Evolutionary conservation across 148 eudicot genomes (phyloP), one percentile per base, ranked within the genome.

Genomic region (Chenopodium quinoa): DNA sequence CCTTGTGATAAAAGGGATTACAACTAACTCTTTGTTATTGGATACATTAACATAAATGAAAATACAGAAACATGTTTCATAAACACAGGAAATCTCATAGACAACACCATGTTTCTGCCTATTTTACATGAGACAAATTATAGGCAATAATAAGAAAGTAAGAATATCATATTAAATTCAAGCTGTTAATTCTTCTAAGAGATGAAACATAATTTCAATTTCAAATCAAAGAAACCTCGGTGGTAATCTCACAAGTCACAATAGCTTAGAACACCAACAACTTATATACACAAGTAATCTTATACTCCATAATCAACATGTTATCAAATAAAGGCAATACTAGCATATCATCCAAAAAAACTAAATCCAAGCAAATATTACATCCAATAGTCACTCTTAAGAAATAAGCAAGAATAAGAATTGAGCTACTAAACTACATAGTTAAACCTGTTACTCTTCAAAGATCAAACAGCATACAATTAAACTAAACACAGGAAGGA

Each of bases 241-340:
- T 56, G 1, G 1, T 4, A 17, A 4, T 17, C 22, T 14, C 17
- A 56, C 17, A 56, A 66, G 47, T 14, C 17, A 56, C 17, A 56
- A 66, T 64, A 20, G 31, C n/a, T 22, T 52, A 23, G 52, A 60
- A 7, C 78, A 46, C 73, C 78, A 81, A 64, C 78, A 22, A 56
- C 1, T 74, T 7, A 52, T 74, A 50, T 9, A 34, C 78, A 50
- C 17, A 29, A 40, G 77, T 44, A 17, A 71, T 71, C 73, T 12
- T 11, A 69, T 69, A 13, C 7, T 70, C 17, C 47, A 69, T 69
- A 13, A 19, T 70, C 17, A 70, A 37, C 25, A 71, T 40, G 27
- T 31, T 19, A 34, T 1, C 46, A 69, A 69, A 32, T 69, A 46
- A 69, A 69, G 46, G 46, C 73, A 69, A 16, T 32, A 31, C 47